Conservation (phyloP, 306 rosid genomes). For the Aeschynomene evenia region DNA sequence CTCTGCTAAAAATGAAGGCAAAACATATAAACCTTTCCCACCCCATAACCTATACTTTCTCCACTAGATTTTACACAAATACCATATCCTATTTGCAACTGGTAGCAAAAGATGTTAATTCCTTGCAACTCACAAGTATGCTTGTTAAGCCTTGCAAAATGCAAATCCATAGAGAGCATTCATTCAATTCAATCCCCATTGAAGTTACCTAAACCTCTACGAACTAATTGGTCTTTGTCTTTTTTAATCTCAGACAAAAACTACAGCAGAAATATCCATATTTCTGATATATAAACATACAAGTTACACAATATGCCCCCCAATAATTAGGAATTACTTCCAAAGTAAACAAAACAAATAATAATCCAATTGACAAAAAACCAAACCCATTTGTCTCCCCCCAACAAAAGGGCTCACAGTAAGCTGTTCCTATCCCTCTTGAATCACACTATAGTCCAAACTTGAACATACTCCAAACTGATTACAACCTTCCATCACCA, state of each 20-base stretch:
- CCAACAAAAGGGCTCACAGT: background rate
- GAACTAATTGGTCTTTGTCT: background rate
- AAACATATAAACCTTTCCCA: background rate
- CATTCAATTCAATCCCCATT: background rate
- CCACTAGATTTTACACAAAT: background rate
- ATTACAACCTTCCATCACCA: slow-evolving; percentile 14
- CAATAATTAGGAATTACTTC: background rate
- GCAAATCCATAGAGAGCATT: slow-evolving; percentile 1
- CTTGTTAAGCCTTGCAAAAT: too few species aligned
- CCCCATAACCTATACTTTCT: background rate
- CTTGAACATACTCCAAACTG: background rate
- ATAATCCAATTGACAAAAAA: background rate
- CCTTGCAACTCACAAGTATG: background rate
- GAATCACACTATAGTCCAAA: background rate
- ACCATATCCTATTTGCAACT: background rate
- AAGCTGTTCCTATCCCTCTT: too few species aligned
- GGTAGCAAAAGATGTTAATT: background rate
- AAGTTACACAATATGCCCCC: background rate
- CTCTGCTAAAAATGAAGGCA: background rate
- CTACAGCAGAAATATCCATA: slow-evolving; percentile 2
- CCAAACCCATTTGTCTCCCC: background rate
- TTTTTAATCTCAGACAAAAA: background rate
- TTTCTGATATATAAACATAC: slow-evolving; percentile 1
- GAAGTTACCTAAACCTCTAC: background rate
- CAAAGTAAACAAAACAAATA: slow-evolving; percentile 8